A percentile compares a stretch with the other conserved stretches of the same genome.
These are phyloP conservation scores for Rhodotorula taiwanensis DNA, from an alignment of 768 basidiomycete genomes.

Conservation along the genomic window DNA sequence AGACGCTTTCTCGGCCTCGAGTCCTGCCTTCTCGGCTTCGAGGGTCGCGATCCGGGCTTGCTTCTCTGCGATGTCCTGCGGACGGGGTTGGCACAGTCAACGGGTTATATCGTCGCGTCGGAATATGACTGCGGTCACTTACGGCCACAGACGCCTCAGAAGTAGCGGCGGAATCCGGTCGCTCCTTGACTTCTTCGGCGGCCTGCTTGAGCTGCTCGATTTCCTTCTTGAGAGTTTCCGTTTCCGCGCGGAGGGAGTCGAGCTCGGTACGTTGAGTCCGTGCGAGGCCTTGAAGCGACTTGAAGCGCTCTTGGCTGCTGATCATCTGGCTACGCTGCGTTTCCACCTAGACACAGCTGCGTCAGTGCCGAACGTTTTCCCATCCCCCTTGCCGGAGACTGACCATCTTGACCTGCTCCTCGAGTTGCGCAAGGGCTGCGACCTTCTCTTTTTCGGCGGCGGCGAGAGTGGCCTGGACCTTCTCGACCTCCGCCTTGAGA, in stretches of 20 bases:
- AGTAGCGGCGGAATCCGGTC: too few relatives aligned
- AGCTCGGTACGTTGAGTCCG: slow-evolving; percentile 29
- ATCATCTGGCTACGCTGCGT: slow-evolving; percentile 7
- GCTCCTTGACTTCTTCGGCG: slow-evolving; percentile 9
- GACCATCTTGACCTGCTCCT: slow-evolving; percentile 23
- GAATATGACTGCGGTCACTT: too few relatives aligned
- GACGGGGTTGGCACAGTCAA: too few relatives aligned
- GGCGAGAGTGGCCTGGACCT: slow-evolving; percentile 29
- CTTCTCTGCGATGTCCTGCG: slow-evolving; percentile 6
- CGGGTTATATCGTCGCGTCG: too few relatives aligned
- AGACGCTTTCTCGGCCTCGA: slow-evolving; percentile 12
- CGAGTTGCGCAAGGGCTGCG: slow-evolving; percentile 4
- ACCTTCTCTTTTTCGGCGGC: slow-evolving; percentile 18
- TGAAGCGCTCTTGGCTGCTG: slow-evolving; percentile 38
- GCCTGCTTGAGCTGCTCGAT: slow-evolving; percentile 1
- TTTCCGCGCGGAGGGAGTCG: slow-evolving; percentile 37
- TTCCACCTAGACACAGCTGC: slow-evolving; percentile 5
- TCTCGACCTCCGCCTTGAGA: slow-evolving; percentile 58
- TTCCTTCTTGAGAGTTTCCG: slow-evolving; percentile 18
- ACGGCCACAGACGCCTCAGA: too few relatives aligned
- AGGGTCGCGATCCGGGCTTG: slow-evolving; percentile 10
- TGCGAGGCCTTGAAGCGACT: slow-evolving; percentile 36
- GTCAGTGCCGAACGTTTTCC: too few relatives aligned
- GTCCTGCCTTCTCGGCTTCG: slow-evolving; percentile 17
- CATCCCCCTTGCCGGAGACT: neutral